These are phyloP conservation scores for Fusarium redolens DNA, from an alignment of 2,329 filamentous ascomycete species.

Conservation along the genomic window DNA sequence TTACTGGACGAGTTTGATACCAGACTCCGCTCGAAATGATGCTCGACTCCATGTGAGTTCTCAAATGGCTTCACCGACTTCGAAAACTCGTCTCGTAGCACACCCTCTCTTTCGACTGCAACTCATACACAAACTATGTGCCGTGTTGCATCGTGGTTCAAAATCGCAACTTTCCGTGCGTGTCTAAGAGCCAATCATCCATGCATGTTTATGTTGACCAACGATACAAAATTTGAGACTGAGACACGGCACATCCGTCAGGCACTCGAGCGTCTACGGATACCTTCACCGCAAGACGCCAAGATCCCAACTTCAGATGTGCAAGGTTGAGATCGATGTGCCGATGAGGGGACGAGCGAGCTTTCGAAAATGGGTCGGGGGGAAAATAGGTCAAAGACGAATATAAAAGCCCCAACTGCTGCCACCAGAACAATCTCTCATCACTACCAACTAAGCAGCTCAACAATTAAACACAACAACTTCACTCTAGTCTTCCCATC, in stretches of 20 bases:
- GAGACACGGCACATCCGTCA: neutral
- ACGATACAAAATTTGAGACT: neutral
- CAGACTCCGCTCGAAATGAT: too few species aligned
- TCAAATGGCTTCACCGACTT: neutral
- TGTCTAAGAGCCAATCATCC: neutral
- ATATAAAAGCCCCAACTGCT: neutral
- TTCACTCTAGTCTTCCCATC: too few species aligned
- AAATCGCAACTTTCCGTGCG: neutral
- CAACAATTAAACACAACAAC: neutral
- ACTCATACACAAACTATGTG: too few species aligned
- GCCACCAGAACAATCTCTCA: accelerated
- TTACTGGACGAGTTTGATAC: too few species aligned
- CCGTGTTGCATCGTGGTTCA: neutral
- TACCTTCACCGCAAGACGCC: neutral
- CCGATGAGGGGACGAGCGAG: accelerated
- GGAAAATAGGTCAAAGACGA: accelerated
- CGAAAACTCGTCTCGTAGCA: neutral
- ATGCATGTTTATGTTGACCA: too few species aligned
- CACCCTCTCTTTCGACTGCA: too few species aligned
- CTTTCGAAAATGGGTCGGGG: accelerated
- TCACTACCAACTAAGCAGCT: neutral
- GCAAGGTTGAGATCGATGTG: too few species aligned
- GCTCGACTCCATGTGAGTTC: too few species aligned
- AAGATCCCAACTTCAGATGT: too few species aligned
- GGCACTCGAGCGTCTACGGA: too few species aligned